These are phyloP conservation scores for Taxillus chinensis DNA, from an alignment of 164 flowering plant genomes.

Conservation along the genomic window DNA sequence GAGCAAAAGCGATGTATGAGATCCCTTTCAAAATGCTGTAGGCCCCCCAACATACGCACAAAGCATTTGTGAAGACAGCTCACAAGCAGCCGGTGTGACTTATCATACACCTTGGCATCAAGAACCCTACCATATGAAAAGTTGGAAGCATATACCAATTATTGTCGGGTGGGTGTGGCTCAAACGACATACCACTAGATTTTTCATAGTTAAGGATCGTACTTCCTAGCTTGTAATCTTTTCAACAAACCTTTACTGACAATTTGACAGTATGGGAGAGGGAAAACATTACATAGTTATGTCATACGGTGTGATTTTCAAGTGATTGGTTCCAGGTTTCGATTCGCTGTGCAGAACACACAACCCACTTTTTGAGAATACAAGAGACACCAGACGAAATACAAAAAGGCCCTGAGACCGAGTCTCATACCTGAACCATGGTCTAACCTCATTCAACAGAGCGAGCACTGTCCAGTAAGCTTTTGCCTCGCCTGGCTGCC, in stretches of 20 bases:
- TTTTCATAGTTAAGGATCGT: too few species aligned
- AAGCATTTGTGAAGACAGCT: slow-evolving; percentile 36
- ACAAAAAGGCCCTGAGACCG: slow-evolving; percentile 1
- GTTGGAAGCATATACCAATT: not conserved
- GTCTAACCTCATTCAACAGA: slow-evolving; percentile 44
- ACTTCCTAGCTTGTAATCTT: too few species aligned
- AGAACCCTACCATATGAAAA: slow-evolving; percentile 32
- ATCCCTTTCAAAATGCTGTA: slow-evolving; percentile 24
- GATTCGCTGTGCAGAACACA: too few species aligned
- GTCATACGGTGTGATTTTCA: too few species aligned
- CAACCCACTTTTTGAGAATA: too few species aligned
- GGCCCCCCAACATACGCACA: slow-evolving; percentile 30
- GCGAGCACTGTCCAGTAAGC: slow-evolving; percentile 34
- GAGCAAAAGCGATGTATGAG: slow-evolving; percentile 30
- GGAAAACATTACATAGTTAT: too few species aligned
- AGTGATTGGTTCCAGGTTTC: too few species aligned
- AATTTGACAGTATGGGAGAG: not conserved
- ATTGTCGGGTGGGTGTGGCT: not conserved
- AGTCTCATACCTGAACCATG: slow-evolving; percentile 55
- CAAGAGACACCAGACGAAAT: not conserved
- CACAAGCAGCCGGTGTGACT: slow-evolving; percentile 38
- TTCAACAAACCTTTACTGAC: not conserved
- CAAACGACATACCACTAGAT: not conserved
- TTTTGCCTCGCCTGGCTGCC: slow-evolving; percentile 29
- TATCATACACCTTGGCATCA: slow-evolving; percentile 41